Base-by-base conservation (phyloP, 1,139 yeast genomes). In the Zygosaccharomyces sapae region DNA sequence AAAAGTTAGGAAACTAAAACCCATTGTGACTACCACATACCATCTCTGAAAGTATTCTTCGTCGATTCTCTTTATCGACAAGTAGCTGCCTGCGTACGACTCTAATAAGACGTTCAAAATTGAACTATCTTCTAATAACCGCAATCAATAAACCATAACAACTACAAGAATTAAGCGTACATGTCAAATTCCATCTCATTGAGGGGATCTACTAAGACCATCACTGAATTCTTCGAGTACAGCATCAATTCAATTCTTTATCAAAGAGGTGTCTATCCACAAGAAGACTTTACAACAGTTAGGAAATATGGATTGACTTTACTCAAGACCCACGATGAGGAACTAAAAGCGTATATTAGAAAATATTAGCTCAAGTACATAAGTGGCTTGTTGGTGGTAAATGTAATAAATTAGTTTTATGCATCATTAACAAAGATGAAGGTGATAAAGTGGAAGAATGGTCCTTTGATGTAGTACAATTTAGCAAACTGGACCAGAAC, bases 241-340 rank as follows among this genome's bases (percentile, higher is more conserved):
- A 80, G 90, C 48, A 80, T 87, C 52, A 84, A 86, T 64, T 80
- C 83, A 50, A 86, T 90, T 29, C 74, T 90, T 5, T 90, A 85
- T 66, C 97, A 90, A 64, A 71, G 97, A 46, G 96, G 96, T 0
- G 83, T 90, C 34, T 90, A 90, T 60, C 96, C 96, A 0, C 76
- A 87, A 1, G 96, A 87, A 57, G 96, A 88, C 63, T 90, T 90
- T 66, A 79, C 78, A 51, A 75, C 84, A 0, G 90, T 87, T 2
- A 77, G 80, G 56, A 88, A 88, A 64, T 90, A 88, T 66, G 96
- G 88, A 38, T 67, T 90, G 46, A 86, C 86, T 49, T 69, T 90
- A 67, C 72, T 90, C 44, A 77, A 85, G 29, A 79, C 86, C 3
- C 77, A 77, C 27, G 95, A 89, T 63, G 86, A 83, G 38, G 96